phyloP scores from a whole-genome alignment of 345 rosid species.

The Eucalyptus pumila region DNA sequence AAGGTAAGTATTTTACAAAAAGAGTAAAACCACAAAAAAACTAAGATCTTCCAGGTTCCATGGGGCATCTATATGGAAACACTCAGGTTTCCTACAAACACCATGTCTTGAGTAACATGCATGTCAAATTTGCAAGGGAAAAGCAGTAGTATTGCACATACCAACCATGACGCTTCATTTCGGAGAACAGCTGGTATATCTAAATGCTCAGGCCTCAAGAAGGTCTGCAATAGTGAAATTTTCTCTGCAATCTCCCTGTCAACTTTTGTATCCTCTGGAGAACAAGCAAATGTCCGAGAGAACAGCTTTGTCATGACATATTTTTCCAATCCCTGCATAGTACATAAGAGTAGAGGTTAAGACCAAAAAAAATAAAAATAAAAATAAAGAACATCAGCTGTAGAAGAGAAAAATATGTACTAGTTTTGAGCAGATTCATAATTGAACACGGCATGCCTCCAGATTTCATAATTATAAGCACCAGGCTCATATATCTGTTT shows the following conservation, averaged over 20 bases:
- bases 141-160: conserved; percentile 1
- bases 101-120: background rate
- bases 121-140: background rate
- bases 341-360: background rate
- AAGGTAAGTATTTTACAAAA: background rate
- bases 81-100: background rate
- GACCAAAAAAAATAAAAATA: background rate
- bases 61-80: background rate
- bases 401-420: background rate
- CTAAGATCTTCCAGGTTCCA: background rate
- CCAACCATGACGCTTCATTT: conserved; percentile 56
- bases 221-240: conserved; percentile 33
- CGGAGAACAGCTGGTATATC: conserved; percentile 37
- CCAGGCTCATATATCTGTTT: background rate
- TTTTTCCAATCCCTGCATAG: conserved; percentile 43
- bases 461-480: background rate
- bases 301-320: conserved; percentile 44
- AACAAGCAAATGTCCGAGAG: conserved; percentile 29
- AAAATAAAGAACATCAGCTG: background rate
- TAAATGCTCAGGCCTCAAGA: conserved; percentile 51
- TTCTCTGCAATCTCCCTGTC: conserved; percentile 33
- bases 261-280: conserved; percentile 26
- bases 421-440: background rate
- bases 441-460: background rate
- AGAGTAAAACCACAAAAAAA: background rate